phyloP scores from a whole-genome alignment of 2,329 filamentous ascomycete species.

The Xylaria sp. region DNA sequence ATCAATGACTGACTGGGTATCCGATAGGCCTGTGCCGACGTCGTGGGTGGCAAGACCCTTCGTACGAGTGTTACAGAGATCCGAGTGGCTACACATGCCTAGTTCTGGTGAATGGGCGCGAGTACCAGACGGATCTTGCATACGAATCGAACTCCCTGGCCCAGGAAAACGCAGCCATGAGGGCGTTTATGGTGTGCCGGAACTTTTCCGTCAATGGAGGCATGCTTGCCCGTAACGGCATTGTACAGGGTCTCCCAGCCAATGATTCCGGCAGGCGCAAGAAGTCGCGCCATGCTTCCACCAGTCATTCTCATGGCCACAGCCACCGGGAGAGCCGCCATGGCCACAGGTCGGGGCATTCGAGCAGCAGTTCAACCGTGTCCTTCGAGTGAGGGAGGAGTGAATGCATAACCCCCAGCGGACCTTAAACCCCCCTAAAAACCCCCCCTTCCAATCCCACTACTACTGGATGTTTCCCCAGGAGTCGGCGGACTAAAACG shows the following conservation, averaged over 20 bases:
- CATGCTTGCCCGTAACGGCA: constrained; percentile 79
- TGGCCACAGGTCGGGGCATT: constrained; percentile 66
- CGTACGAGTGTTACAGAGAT: constrained; percentile 84
- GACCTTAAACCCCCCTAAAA: constrained; percentile 17
- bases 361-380: constrained; percentile 70
- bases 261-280: constrained; percentile 63
- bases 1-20: constrained; percentile 48
- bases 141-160: constrained; percentile 86
- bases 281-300: constrained; percentile 63
- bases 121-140: constrained; percentile 90
- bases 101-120: constrained; percentile 93
- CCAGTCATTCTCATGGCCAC: constrained; percentile 53
- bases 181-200: constrained; percentile 96
- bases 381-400: constrained; percentile 62
- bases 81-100: constrained; percentile 84
- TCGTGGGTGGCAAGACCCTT: constrained; percentile 90
- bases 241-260: constrained; percentile 72
- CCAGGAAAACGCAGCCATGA: constrained; percentile 93
- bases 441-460: constrained; percentile 31
- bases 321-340: constrained; percentile 58
- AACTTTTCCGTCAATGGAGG: constrained; percentile 98
- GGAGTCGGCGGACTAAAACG: constrained; percentile 41
- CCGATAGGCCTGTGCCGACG: constrained; percentile 87
- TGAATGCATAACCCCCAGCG: constrained; percentile 19
- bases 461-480: constrained; percentile 40